Evolutionary conservation across 1,284 basidiomycete genomes (phyloP).

Genomic region (Puccinia triticina): DNA sequence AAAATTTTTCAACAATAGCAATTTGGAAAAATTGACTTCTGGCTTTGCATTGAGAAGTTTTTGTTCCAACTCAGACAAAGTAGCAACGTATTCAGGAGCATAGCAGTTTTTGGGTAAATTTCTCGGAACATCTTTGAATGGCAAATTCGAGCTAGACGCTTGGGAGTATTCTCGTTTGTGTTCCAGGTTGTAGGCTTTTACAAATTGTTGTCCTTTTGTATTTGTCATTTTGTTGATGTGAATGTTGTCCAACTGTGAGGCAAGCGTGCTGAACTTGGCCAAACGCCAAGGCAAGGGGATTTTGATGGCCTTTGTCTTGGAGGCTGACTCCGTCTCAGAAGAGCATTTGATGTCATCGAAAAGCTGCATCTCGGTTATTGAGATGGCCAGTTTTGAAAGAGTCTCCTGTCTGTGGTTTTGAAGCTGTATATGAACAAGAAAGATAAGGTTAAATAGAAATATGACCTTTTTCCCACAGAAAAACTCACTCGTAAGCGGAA

Average conservation of each 20-base stretch:
- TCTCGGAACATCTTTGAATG: neutral
- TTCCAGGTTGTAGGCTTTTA: neutral
- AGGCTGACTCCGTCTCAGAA: neutral
- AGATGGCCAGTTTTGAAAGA: too few species aligned
- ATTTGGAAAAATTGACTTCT: neutral
- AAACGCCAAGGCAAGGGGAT: neutral
- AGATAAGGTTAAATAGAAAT: neutral
- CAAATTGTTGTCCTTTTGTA: neutral
- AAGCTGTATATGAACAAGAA: neutral
- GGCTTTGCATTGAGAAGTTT: neutral
- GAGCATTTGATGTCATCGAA: too few species aligned
- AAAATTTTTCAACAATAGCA: neutral
- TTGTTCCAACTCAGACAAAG: neutral
- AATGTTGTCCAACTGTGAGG: neutral
- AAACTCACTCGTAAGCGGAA: neutral
- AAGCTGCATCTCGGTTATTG: too few species aligned
- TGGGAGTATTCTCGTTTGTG: neutral
- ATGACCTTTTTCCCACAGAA: neutral
- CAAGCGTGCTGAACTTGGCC: neutral
- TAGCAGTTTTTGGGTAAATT: slow-evolving; percentile 7
- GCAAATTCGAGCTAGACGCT: neutral
- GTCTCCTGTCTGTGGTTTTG: too few species aligned
- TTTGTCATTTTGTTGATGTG: too few species aligned
- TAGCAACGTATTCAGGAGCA: neutral
- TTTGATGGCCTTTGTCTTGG: neutral